Base-by-base conservation (phyloP, 495 filamentous ascomycete genomes). In the Neurospora pannonica region DNA sequence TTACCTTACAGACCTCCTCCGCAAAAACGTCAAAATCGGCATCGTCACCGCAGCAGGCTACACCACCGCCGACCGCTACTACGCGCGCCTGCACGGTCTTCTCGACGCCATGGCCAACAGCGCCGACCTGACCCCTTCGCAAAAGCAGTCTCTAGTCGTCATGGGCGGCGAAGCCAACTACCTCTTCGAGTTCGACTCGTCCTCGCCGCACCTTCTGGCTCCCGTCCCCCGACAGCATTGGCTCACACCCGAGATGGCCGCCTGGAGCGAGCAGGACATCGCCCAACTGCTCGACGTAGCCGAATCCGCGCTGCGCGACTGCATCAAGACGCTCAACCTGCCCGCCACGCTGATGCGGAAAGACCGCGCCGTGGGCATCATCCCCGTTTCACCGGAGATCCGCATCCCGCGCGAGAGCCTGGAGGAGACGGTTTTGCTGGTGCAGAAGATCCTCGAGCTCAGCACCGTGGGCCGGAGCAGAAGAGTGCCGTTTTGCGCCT, bases 21-120 rank as follows among this genome's bases (percentile, higher is more conserved):
- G 81, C 74, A 86, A 87, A 73, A 85, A 87, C 77, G 90, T 92
- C 75, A 91, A 92, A 75, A 89, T 99, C 73, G 97, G 94, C 54
- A 98, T 99, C 78, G 96, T 99, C 37, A 99, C 97, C 0, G 97
- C 96, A 6, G 96, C 97, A 13, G 97, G 97, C 3, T 99, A 99
- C 84, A 95, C 93, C 19, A 93, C 97, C 37, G 92, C 92, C 3
- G 84, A 88, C 37, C 90, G 89, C 71, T 99, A 99, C 84, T 93
- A 95, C 79, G 89, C 86, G 34, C 90, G 97, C 3, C 88, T 99
- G 1, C 88, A 92, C 77, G 96, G 97, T 9, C 88, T 99, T 0
- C 86, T 99, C 0, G 91, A 97, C 75, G 90, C 92, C 17, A 87
- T 98, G n/a, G 89, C 92, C 71, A 83, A 82, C n/a, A 89, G 88